Evolutionary conservation across 768 basidiomycete species (phyloP), one percentile per base, ranked within the genome.

Genomic region (Calocybe cyanea): DNA sequence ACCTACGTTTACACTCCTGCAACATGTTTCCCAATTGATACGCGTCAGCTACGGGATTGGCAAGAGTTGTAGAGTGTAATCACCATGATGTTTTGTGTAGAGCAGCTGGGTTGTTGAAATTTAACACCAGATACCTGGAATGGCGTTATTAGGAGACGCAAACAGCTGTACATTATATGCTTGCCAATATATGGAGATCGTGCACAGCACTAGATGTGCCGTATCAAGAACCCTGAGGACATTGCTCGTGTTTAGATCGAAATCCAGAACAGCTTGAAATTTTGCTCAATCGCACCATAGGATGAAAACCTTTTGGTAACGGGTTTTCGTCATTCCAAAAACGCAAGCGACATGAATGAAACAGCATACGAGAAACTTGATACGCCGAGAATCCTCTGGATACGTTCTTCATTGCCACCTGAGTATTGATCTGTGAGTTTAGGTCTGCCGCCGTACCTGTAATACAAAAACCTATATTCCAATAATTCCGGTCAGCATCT

Each of bases 131-230:
- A 53, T 74, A 75, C 65, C 76, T 78, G 20, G 11, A 33, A 14
- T 14, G 20, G 30, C 13, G 18, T 38, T 32, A 18, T 30, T 11
- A 18, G 25, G 21, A 36, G 19, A 15, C n/a, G 11, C 15, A 9
- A 8, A 11, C 5, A 3, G 37, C 3, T 13, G 2, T 15, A 2
- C 20, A 15, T n/a, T 24, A n/a, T 15, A n/a, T 14, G 42, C 64
- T 17, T 52, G 76, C 76, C 69, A 70, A 44, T 78, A 78, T 31
- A 77, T 66, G 2, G 74, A 56, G 20, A 69, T 62, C 2, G 67
- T 66, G 52, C 71, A 73, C 2, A 78, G 54, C n/a, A 65, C 54
- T 13, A 76, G 54, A 51, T 79, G 77, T 1, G 63, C 25, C 0
- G 71, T 70, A 56, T 79, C 76, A 46, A 76, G 50, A 11, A 68